Evolutionary conservation across 1,284 basidiomycete species (phyloP).

Genomic region (Sanguinoderma infundibulare): DNA sequence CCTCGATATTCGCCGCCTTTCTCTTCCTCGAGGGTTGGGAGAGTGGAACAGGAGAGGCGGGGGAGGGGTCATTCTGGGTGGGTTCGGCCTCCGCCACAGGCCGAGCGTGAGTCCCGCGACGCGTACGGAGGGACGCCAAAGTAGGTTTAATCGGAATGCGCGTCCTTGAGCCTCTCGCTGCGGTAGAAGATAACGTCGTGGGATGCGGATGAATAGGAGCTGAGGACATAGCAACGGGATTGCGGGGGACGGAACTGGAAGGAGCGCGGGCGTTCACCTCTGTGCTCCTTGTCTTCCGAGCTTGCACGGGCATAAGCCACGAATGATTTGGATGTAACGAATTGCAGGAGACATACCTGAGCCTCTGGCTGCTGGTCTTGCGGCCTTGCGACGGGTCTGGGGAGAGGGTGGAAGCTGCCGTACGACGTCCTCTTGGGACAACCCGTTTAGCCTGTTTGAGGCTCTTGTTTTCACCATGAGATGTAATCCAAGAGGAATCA

Average conservation of each 20-base stretch:
- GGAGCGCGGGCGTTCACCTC: neutral
- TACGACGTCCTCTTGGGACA: too few relatives aligned
- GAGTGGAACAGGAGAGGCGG: neutral
- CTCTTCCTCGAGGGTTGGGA: neutral
- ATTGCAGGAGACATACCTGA: neutral
- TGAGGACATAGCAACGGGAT: neutral
- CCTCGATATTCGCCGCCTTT: neutral
- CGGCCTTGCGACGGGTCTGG: too few relatives aligned
- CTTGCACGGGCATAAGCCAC: neutral
- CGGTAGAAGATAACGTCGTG: neutral
- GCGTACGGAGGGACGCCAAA: neutral
- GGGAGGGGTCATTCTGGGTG: neutral
- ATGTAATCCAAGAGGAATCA: neutral
- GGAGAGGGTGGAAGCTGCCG: neutral
- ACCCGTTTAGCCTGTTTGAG: neutral
- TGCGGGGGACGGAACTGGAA: neutral
- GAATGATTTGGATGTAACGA: too few relatives aligned
- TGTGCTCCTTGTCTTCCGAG: neutral
- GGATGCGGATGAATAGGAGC: neutral
- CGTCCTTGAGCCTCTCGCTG: neutral
- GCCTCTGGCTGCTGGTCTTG: neutral
- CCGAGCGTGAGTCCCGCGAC: neutral
- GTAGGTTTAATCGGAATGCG: neutral
- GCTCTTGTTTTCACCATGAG: slow-evolving; percentile 1
- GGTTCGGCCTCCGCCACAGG: neutral